Conservation (phyloP, 2,329 filamentous ascomycete genomes). For the Arthrobotrys megalospora region DNA sequence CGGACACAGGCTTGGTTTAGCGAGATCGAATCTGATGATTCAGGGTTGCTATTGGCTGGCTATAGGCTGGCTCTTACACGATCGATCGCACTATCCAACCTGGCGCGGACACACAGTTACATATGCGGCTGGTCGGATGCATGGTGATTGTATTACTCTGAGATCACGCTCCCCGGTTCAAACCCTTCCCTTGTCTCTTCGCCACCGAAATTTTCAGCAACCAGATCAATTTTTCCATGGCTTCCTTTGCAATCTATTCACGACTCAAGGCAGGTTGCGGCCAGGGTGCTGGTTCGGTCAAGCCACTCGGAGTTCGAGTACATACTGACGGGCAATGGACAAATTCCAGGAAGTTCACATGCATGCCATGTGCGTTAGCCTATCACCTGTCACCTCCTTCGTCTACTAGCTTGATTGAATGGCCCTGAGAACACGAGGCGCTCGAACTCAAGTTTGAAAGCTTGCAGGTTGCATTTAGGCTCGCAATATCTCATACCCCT, state of each 20-base stretch:
- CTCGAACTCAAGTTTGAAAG: slow-evolving; percentile 24
- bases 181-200: slow-evolving; percentile 8
- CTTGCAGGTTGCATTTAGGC: slow-evolving; percentile 13
- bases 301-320: slow-evolving; percentile 27
- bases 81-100: slow-evolving; percentile 37
- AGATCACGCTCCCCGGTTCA: slow-evolving; percentile 3
- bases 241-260: slow-evolving; percentile 15
- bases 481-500: background rate
- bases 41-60: slow-evolving; percentile 26
- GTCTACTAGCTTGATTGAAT: slow-evolving; percentile 3
- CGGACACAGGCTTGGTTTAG: slow-evolving; percentile 32
- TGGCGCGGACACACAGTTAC: slow-evolving; percentile 35
- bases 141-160: background rate
- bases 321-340: background rate
- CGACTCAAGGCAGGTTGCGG: slow-evolving; percentile 20
- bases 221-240: background rate
- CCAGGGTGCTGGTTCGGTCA: slow-evolving; percentile 5
- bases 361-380: slow-evolving; percentile 13
- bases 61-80: slow-evolving; percentile 12
- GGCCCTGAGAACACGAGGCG: slow-evolving; percentile 18
- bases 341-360: slow-evolving; percentile 32
- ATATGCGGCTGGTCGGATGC: slow-evolving; percentile 35
- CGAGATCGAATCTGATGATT: slow-evolving; percentile 45
- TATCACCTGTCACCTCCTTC: slow-evolving; percentile 27
- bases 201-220: slow-evolving; percentile 17